Percentiles rank a stretch among this genome's conserved stretches.
phyloP scores from a whole-genome alignment of 805 yeast genomes.

The Cyberlindnera xylosilytica region DNA sequence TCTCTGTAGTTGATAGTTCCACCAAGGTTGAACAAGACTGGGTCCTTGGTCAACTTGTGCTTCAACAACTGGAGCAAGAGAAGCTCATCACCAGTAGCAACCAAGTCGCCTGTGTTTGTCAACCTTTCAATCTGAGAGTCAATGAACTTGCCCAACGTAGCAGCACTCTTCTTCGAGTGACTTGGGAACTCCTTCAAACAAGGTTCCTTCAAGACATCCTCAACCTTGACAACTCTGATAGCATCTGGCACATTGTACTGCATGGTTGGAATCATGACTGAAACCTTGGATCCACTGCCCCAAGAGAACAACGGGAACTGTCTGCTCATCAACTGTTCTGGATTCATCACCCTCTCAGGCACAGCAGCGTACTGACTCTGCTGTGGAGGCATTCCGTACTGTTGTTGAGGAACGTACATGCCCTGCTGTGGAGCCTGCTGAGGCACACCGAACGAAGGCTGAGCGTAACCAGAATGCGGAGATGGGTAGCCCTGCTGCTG shows the following conservation, averaged over 20 bases:
- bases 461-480: neutral
- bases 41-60: constrained; percentile 19
- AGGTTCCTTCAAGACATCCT: constrained; percentile 32
- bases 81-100: constrained; percentile 63
- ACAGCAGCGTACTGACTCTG: neutral
- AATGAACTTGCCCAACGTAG: constrained; percentile 26
- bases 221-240: constrained; percentile 37
- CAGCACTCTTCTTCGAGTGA: constrained; percentile 26
- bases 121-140: constrained; percentile 20
- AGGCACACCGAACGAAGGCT: too few relatives aligned
- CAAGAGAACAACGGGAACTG: constrained; percentile 80
- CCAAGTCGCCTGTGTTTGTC: constrained; percentile 28
- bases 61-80: constrained; percentile 47
- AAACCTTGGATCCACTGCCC: constrained; percentile 45
- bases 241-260: constrained; percentile 32
- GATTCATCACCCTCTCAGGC: constrained; percentile 38
- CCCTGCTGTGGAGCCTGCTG: neutral
- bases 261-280: constrained; percentile 36
- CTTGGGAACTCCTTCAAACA: constrained; percentile 35
- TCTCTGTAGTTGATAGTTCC: constrained; percentile 22
- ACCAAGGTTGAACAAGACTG: constrained; percentile 21
- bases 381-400: neutral
- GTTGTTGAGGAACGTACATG: neutral
- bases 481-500: neutral
- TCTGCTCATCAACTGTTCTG: constrained; percentile 50